Evolutionary conservation across 345 rosid species (phyloP).

Genomic region (Camelina laxa): DNA sequence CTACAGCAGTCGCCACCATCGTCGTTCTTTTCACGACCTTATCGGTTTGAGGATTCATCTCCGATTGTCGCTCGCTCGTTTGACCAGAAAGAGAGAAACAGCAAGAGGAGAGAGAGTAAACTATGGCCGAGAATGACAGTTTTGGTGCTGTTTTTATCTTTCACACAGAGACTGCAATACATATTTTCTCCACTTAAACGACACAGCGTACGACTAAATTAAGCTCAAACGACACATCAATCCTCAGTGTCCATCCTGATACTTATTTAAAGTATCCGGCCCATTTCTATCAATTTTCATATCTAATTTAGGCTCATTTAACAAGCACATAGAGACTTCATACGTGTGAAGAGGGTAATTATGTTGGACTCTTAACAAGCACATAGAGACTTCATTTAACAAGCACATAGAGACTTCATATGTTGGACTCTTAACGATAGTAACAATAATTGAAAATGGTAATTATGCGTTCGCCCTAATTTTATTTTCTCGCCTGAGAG

Average conservation of each 20-base stretch:
- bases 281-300: not conserved
- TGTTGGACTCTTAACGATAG: too few species aligned
- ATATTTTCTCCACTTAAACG: not conserved
- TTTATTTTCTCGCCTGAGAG: too few species aligned
- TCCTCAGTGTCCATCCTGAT: not conserved
- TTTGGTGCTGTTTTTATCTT: not conserved
- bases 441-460: too few species aligned
- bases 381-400: too few species aligned
- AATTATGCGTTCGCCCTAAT: too few species aligned
- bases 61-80: not conserved
- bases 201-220: not conserved
- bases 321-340: too few species aligned
- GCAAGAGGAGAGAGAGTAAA: not conserved
- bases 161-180: not conserved
- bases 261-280: not conserved
- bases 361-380: too few species aligned
- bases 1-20: constrained; percentile 72
- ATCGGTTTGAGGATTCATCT: constrained; percentile 64
- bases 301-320: not conserved
- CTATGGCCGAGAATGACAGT: not conserved
- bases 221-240: constrained; percentile 3
- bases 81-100: not conserved
- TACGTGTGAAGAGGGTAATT: too few species aligned
- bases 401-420: too few species aligned
- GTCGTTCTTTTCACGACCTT: constrained; percentile 79